Conservation (phyloP, 2,329 filamentous ascomycete species). For the Penicillium paneum region DNA sequence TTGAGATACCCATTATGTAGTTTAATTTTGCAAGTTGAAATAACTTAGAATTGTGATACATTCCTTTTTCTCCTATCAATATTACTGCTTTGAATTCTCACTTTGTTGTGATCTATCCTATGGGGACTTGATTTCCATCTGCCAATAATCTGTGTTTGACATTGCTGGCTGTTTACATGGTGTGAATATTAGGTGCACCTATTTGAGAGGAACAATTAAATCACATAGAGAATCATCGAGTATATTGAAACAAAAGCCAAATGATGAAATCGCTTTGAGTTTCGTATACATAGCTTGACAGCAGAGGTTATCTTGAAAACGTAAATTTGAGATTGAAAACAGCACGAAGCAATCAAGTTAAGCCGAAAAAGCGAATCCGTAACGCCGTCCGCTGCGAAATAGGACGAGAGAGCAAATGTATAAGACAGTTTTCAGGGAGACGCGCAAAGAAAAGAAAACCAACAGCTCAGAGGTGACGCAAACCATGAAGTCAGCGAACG, state of each 20-base stretch:
- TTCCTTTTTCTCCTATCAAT: neutral
- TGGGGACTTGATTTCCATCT: neutral
- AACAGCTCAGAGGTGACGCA: slow-evolving; percentile 7
- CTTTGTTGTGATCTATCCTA: neutral
- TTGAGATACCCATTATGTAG: neutral
- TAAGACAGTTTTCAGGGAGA: slow-evolving; percentile 13
- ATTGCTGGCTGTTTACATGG: neutral
- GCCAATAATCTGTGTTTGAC: neutral
- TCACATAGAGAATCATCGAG: neutral
- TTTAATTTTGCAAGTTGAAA: neutral
- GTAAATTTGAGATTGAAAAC: slow-evolving; percentile 1
- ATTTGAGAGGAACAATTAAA: neutral
- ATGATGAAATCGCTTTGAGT: neutral
- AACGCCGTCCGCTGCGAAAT: slow-evolving; percentile 26
- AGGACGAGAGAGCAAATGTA: slow-evolving; percentile 15
- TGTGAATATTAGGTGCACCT: too few relatives aligned
- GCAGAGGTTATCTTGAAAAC: neutral
- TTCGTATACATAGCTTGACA: neutral
- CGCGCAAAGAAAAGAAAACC: slow-evolving; percentile 1
- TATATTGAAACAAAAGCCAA: neutral
- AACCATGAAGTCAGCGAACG: slow-evolving; percentile 5
- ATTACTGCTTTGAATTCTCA: neutral
- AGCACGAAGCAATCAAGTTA: neutral
- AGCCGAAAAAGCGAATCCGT: slow-evolving; percentile 9
- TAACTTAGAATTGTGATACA: neutral